phyloP scores from a whole-genome alignment of 1,284 basidiomycete genomes.

The Moniliella sp. region DNA sequence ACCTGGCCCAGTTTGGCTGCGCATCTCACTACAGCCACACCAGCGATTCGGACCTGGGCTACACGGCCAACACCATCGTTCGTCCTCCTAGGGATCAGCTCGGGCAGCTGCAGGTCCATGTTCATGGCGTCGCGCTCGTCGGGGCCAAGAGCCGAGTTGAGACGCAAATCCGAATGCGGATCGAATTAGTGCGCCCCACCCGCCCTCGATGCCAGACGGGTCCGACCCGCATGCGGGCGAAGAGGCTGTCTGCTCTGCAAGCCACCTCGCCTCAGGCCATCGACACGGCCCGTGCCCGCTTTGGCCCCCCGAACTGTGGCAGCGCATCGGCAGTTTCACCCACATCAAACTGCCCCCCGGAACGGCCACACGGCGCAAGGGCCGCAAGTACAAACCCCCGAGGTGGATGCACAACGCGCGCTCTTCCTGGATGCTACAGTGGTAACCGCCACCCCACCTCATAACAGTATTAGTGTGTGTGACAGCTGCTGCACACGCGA shows the following conservation, averaged over 20 bases:
- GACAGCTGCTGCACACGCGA: conserved; percentile 46
- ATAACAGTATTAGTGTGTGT: conserved; percentile 53
- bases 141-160: conserved; percentile 85
- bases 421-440: conserved; percentile 29
- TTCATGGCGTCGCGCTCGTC: conserved; percentile 57
- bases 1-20: too few species aligned
- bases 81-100: conserved; percentile 15
- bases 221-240: too few species aligned
- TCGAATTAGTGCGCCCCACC: conserved; percentile 23
- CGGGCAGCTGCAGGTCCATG: conserved; percentile 37
- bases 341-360: conserved; percentile 33
- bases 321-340: conserved; percentile 26
- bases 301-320: too few species aligned
- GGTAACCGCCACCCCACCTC: conserved; percentile 45
- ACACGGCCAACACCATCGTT: conserved; percentile 15
- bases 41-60: conserved; percentile 18
- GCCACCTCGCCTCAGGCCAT: too few species aligned
- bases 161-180: conserved; percentile 41
- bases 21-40: too few species aligned
- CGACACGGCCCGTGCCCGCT: too few species aligned
- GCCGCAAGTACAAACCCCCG: conserved; percentile 45
- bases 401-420: conserved; percentile 25
- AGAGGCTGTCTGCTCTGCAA: too few species aligned
- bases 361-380: conserved; percentile 39
- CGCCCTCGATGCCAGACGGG: conserved; percentile 40